These are phyloP conservation scores for Colletotrichum lini DNA, from an alignment of 2,329 filamentous ascomycete species.

Conservation along the genomic window DNA sequence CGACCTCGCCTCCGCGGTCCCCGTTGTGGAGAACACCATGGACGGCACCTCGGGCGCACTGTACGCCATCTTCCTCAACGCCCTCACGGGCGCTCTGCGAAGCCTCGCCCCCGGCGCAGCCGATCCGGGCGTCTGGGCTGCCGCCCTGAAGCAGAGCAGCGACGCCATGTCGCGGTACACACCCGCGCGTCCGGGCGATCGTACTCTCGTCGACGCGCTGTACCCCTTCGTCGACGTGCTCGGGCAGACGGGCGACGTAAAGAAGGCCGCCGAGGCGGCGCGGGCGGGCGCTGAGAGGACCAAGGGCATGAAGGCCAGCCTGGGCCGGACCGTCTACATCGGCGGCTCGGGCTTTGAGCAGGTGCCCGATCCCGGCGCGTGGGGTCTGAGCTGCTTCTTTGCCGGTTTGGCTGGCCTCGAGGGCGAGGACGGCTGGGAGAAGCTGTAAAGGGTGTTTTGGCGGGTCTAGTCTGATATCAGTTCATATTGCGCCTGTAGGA, in stretches of 20 bases:
- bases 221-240: conserved; percentile 88
- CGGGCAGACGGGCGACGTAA: conserved; percentile 73
- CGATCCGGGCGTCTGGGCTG: conserved; percentile 64
- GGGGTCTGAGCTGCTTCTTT: conserved; percentile 84
- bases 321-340: conserved; percentile 88
- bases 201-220: conserved; percentile 91
- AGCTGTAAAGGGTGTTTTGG: conserved; percentile 43
- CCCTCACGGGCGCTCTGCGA: conserved; percentile 77
- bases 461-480: not conserved
- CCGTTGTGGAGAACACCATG: conserved; percentile 71
- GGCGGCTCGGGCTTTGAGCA: conserved; percentile 67
- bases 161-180: conserved; percentile 85
- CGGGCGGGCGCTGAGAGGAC: conserved; percentile 84
- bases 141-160: conserved; percentile 80
- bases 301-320: conserved; percentile 90
- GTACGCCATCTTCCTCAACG: conserved; percentile 90
- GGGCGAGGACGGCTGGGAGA: conserved; percentile 56
- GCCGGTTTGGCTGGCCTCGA: conserved; percentile 77
- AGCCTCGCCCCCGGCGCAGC: conserved; percentile 57
- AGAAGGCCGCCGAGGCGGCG: conserved; percentile 82
- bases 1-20: conserved; percentile 67
- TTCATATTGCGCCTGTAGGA: not conserved
- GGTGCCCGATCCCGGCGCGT: conserved; percentile 77
- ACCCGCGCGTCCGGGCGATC: conserved; percentile 88
- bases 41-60: conserved; percentile 74